These are phyloP conservation scores for Flaveria robusta DNA, from an alignment of 129 eudicot genomes.

Conservation along the genomic window DNA sequence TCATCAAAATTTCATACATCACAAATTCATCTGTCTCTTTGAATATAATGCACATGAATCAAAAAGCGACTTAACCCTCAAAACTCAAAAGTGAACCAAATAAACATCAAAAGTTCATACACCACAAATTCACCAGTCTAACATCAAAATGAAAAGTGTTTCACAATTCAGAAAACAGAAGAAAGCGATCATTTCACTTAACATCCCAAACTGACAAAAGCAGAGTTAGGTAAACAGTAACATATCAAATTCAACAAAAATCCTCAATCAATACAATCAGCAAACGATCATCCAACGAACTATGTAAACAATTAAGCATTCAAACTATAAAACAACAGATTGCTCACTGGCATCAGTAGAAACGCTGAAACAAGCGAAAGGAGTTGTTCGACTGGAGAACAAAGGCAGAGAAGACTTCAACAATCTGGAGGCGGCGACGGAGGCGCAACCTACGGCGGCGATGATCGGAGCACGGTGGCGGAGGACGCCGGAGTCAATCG, in stretches of 20 bases:
- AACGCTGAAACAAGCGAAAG: slow-evolving; percentile 65
- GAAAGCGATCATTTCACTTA: background rate
- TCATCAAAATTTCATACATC: background rate
- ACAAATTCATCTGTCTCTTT: background rate
- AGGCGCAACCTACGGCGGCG: slow-evolving; percentile 61
- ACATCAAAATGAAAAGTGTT: background rate
- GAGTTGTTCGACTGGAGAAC: slow-evolving; percentile 37
- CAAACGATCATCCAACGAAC: background rate
- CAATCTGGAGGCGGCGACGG: slow-evolving; percentile 49
- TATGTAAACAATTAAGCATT: background rate
- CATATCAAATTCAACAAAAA: background rate
- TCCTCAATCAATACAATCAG: background rate
- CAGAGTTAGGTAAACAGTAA: background rate
- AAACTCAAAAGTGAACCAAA: background rate
- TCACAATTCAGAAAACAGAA: background rate
- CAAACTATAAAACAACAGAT: background rate
- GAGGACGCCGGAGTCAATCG: slow-evolving; percentile 44
- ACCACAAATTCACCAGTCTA: background rate
- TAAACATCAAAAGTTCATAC: background rate
- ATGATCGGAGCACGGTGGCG: slow-evolving; percentile 54
- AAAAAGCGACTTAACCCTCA: background rate
- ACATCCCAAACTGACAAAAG: slow-evolving; percentile 4
- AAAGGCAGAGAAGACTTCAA: slow-evolving; percentile 45
- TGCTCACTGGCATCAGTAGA: slow-evolving; percentile 54
- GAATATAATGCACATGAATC: background rate